Base-by-base conservation (phyloP, 2,329 filamentous ascomycete species). In the Torrubiella hemipterigena region DNA sequence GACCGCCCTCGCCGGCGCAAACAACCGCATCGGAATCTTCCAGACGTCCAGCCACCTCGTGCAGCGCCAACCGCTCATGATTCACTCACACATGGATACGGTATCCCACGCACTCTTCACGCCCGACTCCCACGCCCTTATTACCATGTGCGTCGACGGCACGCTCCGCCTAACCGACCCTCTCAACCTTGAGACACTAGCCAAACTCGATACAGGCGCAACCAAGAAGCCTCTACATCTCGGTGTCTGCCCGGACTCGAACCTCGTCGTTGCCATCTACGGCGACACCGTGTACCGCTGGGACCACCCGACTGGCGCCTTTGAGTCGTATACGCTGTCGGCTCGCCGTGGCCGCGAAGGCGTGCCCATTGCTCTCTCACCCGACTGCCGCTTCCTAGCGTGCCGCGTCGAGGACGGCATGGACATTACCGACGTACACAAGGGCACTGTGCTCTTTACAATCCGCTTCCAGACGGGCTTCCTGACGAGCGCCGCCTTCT, bases 371-470 rank as follows among this genome's bases (percentile, higher is more conserved):
- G 46, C 46, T 20, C 43, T 56, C n/a, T 57, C 54, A 6, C 45
- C 44, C 0, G 53, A 57, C 35, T 55, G 53, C 19, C 39, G 47
- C 18, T 54, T 54, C 33, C 28, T 57, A 15, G 48, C 41, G 28
- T 57, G 52, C 30, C 43, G 51, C 27, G 57, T 49, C 2, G 50
- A 55, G 27, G 48, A 51, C 2, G 54, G 54, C 7, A 44, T 55
- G 6, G 54, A 57, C 25, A 41, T 57, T 6, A 49, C 47, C 29
- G 52, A 56, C 26, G 31, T 48, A 16, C 43, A 44, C 29, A 52
- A 49, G n/a, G 54, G 54, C 7, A 40, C 39, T 17, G 45, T 56
- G 18, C 39, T 55, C 17, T 51, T 50, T 17, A 51, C 50, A 7
- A 45, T 51, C 26, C 39, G 42, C 21, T 45, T 45, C 33, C 44